Conservation (phyloP, 345 rosid species). For the Boechera stricta region DNA sequence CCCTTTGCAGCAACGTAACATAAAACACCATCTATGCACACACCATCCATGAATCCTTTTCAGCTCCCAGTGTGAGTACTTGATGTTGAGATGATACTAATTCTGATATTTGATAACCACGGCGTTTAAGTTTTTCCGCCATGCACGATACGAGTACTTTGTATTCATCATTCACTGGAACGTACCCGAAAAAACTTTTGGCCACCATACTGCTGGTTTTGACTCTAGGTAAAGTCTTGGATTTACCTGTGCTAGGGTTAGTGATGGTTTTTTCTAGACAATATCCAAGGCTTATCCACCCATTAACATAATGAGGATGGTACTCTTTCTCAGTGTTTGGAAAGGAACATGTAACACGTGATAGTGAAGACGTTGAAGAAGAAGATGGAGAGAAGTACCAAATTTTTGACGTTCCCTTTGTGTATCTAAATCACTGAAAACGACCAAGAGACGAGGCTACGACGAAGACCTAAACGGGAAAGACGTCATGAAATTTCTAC, state of each 20-base stretch:
- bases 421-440: neutral
- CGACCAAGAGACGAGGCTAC: neutral
- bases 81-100: slow-evolving; percentile 5
- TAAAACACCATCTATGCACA: slow-evolving; percentile 29
- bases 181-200: neutral
- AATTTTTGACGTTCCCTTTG: neutral
- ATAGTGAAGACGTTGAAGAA: neutral
- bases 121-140: neutral
- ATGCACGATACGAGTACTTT: neutral
- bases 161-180: neutral
- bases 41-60: neutral
- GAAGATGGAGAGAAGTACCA: slow-evolving; percentile 16
- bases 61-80: slow-evolving; percentile 25
- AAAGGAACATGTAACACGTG: neutral
- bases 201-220: neutral
- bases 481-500: neutral
- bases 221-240: neutral
- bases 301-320: neutral
- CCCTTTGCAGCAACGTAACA: neutral
- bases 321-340: neutral
- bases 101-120: neutral
- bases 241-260: neutral
- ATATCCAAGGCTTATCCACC: neutral
- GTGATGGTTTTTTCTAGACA: neutral
- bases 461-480: neutral